Evolutionary conservation across 2,329 filamentous ascomycete species (phyloP).

Genomic region (Diatrype stigma): DNA sequence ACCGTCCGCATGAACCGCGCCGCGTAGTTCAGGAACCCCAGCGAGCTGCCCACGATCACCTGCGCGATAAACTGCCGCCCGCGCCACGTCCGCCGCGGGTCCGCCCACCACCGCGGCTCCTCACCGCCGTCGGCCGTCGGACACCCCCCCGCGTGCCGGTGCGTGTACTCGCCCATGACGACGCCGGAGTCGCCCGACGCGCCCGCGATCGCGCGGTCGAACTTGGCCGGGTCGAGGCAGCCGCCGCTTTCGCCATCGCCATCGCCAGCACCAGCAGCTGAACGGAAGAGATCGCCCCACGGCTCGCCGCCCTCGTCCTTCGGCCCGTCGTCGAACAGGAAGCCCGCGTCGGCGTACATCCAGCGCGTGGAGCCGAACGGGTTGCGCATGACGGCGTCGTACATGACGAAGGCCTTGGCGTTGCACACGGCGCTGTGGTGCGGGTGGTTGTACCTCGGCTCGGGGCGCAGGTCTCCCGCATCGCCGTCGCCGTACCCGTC

Average conservation of each 20-base stretch:
- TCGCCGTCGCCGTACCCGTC: slow-evolving; percentile 7
- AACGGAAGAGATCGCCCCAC: slow-evolving; percentile 13
- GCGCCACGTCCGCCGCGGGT: slow-evolving; percentile 9
- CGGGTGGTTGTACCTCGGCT: slow-evolving; percentile 12
- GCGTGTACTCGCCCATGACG: slow-evolving; percentile 15
- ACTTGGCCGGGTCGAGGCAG: slow-evolving; percentile 9
- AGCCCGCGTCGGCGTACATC: slow-evolving; percentile 18
- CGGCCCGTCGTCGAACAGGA: slow-evolving; percentile 15
- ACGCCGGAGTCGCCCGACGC: slow-evolving; percentile 12
- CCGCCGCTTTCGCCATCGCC: too few relatives aligned
- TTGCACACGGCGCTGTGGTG: slow-evolving; percentile 15
- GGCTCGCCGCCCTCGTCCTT: slow-evolving; percentile 6
- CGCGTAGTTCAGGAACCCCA: slow-evolving; percentile 16
- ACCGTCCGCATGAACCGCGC: slow-evolving; percentile 16
- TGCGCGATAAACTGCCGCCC: slow-evolving; percentile 14
- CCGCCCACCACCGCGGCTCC: slow-evolving; percentile 11
- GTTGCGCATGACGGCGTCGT: slow-evolving; percentile 15
- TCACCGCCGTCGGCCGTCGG: slow-evolving; percentile 6
- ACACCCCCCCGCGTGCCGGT: slow-evolving; percentile 5
- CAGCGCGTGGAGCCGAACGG: slow-evolving; percentile 13
- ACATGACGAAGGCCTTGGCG: slow-evolving; percentile 17
- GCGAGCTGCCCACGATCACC: slow-evolving; percentile 12
- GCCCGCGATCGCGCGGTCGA: slow-evolving; percentile 8
- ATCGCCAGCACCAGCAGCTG: too few relatives aligned
- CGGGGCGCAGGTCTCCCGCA: slow-evolving; percentile 9